Evolutionary conservation across 1,139 yeast genomes (phyloP), one percentile per base, ranked within the genome.

Genomic region (Yamadazyma dendronema): DNA sequence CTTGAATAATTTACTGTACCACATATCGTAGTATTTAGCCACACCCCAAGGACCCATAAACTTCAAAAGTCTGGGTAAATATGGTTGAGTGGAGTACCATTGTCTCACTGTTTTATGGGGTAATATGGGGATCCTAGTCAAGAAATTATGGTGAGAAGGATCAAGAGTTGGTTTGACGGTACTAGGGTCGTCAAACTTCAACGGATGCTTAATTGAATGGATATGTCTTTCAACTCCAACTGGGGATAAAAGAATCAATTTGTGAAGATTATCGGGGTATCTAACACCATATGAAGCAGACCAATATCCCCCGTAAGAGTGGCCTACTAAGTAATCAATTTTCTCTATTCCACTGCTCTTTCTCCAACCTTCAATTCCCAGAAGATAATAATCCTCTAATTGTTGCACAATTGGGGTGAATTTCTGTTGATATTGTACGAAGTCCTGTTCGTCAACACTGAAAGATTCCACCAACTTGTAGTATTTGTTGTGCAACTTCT

Each of bases 191-290:
- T 50, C 51, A 39, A 31, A 37, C 13, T 54, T 34, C 23, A 39
- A 46, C 19, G 52, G 68, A 41, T 79, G 77, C 21, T 77, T 71
- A 2, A 83, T 61, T 0, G 89, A 81, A 52, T 72, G 80, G 1
- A 83, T 77, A 38, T 79, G 79, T 37, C 87, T 67, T 48, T 87
- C 95, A 17, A 92, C 85, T 0, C 97, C 97, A 0, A 90, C 95
- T 0, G 98, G 98, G 2, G 96, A 85, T 2, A 87, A 80, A 27
- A 92, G 67, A 24, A 88, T 72, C 42, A 92, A 65, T 44, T 79
- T 77, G 17, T 76, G 65, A n/a, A 92, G 72, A 3, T 72, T 67
- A 1, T 74, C 66, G 0, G 96, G 94, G 39, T 61, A 45, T 35
- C 46, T 59, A 12, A 65, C 48, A 0, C 73, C 56, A 46, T 66